These are phyloP conservation scores for Bryoerythrophyllum caledonicum DNA, from an alignment of 225 moss, liverwort and hornwort species.

Conservation along the genomic window DNA sequence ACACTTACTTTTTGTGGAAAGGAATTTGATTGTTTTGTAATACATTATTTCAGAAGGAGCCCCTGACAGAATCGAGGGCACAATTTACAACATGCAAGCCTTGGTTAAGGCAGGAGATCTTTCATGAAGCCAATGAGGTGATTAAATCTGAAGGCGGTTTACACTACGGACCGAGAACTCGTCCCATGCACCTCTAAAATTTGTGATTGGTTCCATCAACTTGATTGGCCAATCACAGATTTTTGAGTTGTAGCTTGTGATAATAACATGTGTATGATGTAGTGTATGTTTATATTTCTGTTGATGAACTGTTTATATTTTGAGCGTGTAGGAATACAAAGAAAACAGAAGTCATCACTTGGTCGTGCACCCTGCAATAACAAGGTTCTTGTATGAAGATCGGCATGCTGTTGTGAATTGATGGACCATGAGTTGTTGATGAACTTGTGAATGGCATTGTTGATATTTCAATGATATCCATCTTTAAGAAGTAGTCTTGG, in stretches of 20 bases:
- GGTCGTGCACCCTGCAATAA: conserved; percentile 32
- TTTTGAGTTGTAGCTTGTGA: too few relatives aligned
- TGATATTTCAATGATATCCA: too few relatives aligned
- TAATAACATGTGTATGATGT: too few relatives aligned
- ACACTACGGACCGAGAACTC: too few relatives aligned
- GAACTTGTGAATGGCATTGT: too few relatives aligned
- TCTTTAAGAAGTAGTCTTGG: too few relatives aligned
- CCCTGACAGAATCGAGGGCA: conserved; percentile 50
- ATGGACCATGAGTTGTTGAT: neutral
- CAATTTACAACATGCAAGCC: conserved; percentile 47
- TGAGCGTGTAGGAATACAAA: conserved; percentile 42
- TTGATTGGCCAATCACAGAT: too few relatives aligned
- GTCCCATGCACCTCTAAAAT: too few relatives aligned
- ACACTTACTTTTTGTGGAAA: neutral
- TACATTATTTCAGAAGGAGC: conserved; percentile 43
- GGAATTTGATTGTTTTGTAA: neutral
- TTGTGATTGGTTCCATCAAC: too few relatives aligned
- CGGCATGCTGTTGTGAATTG: conserved; percentile 45
- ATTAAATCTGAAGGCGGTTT: too few relatives aligned
- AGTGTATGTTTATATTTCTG: neutral
- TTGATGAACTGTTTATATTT: neutral
- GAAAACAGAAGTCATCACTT: conserved; percentile 37
- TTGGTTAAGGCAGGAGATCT: conserved; percentile 45
- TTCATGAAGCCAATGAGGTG: conserved; percentile 41
- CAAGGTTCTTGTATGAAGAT: conserved; percentile 49